Percentiles rank a stretch among this genome's conserved stretches.
phyloP scores from a whole-genome alignment of 129 eudicot species.

The Kitagawia praeruptora region DNA sequence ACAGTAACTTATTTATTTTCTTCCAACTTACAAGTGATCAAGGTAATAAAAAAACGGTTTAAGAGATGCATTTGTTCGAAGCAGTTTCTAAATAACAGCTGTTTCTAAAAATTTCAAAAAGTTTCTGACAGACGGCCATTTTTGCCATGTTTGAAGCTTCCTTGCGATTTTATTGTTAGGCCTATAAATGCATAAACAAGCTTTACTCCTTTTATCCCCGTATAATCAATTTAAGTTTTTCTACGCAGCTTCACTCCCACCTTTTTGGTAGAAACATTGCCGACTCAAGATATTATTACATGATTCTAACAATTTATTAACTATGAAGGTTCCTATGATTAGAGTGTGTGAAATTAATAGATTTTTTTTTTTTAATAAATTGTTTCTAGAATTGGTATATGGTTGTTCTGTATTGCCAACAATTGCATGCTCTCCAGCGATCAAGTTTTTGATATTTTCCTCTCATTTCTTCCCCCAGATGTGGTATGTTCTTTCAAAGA shows the following conservation, averaged over 20 bases:
- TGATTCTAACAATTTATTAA: not conserved
- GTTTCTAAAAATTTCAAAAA: not conserved
- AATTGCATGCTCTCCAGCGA: not conserved
- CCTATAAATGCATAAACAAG: not conserved
- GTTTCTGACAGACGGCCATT: not conserved
- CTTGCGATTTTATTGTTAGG: not conserved
- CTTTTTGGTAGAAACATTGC: not conserved
- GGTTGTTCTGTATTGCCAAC: not conserved
- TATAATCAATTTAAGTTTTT: not conserved
- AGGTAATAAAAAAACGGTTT: not conserved
- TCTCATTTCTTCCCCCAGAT: conserved; percentile 23
- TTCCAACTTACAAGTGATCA: not conserved
- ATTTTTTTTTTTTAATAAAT: not conserved
- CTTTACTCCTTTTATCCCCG: not conserved
- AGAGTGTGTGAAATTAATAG: not conserved
- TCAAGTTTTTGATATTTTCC: not conserved
- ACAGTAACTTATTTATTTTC: not conserved
- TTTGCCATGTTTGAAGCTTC: not conserved
- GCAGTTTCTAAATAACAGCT: not conserved
- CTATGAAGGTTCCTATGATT: not conserved
- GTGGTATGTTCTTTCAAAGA: conserved; percentile 72
- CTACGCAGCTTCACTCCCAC: not conserved
- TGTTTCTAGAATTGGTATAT: not conserved
- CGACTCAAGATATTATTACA: not conserved
- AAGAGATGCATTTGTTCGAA: not conserved